Base-by-base conservation (phyloP, 1,284 basidiomycete genomes). In the Clitocybe nebularis region DNA sequence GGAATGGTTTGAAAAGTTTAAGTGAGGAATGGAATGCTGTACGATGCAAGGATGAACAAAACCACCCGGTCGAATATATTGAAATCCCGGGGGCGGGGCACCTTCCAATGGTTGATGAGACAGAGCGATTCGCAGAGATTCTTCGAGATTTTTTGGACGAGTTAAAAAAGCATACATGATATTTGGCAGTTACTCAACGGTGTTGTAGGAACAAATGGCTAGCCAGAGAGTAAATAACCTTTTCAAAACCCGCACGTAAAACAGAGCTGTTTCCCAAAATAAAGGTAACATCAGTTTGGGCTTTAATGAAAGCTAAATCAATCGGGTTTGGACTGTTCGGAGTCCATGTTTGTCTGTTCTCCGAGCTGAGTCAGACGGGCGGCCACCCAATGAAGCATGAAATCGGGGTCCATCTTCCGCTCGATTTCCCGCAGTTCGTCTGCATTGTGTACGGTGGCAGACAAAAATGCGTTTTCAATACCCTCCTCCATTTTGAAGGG, bases 41-140 rank as follows among this genome's bases (percentile, higher is more conserved):
- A 19, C 49, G 58, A 13, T 52, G 43, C 19, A 36, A 51, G 13
- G 47, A 47, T n/a, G 14, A 36, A 16, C 47, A 52, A 2, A 44
- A 33, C 5, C 54, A 50, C 13, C 44, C 53, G 21, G 55, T 67
- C 4, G 49, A 60, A 21, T 69, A 61, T 46, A 54, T 53, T n/a
- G 58, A 57, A 25, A 60, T 76, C 3, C 56, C 55, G 14, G 55
- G 55, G 7, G 60, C 70, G 0, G 73, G 74, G 0, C 73, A 76
- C 58, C 53, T 76, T 5, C 74, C 74, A 0, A 75, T 76, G 72
- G 56, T 75, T 5, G 74, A 76, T 50, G 58, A 63, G 40, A 68
- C 71, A 2, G 63, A 67, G 43, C 46, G 46, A 20, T 75, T 69
- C 45, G 67, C 61, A 55, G 51, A 56, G 13, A 50, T 53, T 22